Percentiles rank a stretch among this genome's conserved stretches.
Evolutionary conservation across 805 yeast genomes (phyloP).

Genomic region (Candida ovalis): DNA sequence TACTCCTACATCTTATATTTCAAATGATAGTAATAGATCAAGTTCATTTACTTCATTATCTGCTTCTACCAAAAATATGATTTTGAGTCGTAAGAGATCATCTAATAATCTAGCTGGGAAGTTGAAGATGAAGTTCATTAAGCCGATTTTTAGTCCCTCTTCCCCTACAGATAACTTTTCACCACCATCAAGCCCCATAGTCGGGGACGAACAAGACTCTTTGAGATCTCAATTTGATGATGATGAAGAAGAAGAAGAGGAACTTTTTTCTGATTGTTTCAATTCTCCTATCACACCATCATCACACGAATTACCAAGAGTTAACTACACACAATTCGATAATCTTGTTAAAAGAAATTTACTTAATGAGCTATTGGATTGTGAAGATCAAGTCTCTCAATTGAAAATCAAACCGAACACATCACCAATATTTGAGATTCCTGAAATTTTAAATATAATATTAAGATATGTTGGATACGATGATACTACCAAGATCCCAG

Average conservation of each 20-base stretch:
- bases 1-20: slow-evolving; percentile 15
- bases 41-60: slow-evolving; percentile 13
- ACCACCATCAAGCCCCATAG: slow-evolving; percentile 5
- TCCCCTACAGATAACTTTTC: slow-evolving; percentile 28
- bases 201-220: slow-evolving; percentile 1
- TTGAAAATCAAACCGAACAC: background rate
- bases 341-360: slow-evolving; percentile 7
- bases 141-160: slow-evolving; percentile 30
- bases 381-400: slow-evolving; percentile 15
- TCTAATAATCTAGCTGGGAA: slow-evolving; percentile 10
- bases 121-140: slow-evolving; percentile 13
- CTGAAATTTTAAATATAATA: slow-evolving; percentile 68
- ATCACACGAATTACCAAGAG: background rate
- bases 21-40: slow-evolving; percentile 6
- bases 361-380: slow-evolving; percentile 13
- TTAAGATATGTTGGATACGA: slow-evolving; percentile 57
- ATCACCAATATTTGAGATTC: slow-evolving; percentile 57
- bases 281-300: background rate
- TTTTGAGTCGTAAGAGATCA: slow-evolving; percentile 13
- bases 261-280: background rate
- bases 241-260: background rate
- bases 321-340: slow-evolving; percentile 7
- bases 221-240: slow-evolving; percentile 9
- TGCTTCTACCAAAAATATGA: slow-evolving; percentile 12
- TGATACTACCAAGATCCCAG: slow-evolving; percentile 46